phyloP scores from a whole-genome alignment of 1,139 yeast genomes.

The Magnusiomyces paraingens region DNA sequence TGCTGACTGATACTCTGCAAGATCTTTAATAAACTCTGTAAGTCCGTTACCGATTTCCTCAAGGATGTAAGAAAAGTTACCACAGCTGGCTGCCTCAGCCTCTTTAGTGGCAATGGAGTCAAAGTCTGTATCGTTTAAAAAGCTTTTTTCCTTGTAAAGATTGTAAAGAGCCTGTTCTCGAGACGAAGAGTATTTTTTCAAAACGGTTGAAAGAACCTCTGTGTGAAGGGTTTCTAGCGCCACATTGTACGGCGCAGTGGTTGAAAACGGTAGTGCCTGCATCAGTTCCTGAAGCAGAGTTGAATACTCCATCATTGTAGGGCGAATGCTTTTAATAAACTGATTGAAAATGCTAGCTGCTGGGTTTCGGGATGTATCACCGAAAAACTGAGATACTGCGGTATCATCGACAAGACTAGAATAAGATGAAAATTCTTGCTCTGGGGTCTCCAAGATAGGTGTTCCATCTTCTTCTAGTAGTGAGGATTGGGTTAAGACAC shows the following conservation, averaged over 20 bases:
- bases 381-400: not conserved
- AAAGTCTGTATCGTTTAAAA: constrained; percentile 30
- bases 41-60: constrained; percentile 59
- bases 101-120: constrained; percentile 60
- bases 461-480: constrained; percentile 10
- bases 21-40: constrained; percentile 41
- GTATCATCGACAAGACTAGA: not conserved
- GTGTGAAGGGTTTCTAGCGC: constrained; percentile 40
- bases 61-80: constrained; percentile 64
- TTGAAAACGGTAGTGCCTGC: constrained; percentile 53
- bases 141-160: constrained; percentile 54
- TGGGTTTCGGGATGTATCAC: constrained; percentile 6
- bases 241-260: constrained; percentile 32
- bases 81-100: constrained; percentile 76
- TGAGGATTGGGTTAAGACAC: constrained; percentile 61
- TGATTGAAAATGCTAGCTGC: constrained; percentile 51
- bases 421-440: not conserved
- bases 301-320: constrained; percentile 58
- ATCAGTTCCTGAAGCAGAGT: constrained; percentile 55
- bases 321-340: constrained; percentile 63
- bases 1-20: constrained; percentile 40
- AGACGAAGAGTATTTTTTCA: constrained; percentile 48
- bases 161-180: constrained; percentile 52
- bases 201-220: constrained; percentile 47
- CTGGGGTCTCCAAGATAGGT: not conserved